Evolutionary conservation across 257 asterid genomes (phyloP).

Genomic region (Paraleonurus japonicus): DNA sequence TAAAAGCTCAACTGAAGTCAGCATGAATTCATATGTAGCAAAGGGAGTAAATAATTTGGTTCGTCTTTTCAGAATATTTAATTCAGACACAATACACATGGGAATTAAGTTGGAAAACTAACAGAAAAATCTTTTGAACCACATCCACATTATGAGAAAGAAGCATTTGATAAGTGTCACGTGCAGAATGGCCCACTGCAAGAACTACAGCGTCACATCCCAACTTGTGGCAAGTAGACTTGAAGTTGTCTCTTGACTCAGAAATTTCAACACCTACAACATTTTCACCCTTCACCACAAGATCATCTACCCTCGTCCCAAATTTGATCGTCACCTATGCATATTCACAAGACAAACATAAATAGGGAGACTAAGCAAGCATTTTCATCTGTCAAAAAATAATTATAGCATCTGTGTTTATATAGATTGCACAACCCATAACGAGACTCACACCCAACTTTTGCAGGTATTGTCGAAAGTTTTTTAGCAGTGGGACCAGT

Average conservation of each 20-base stretch:
- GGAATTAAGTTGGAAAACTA: slow-evolving; percentile 36
- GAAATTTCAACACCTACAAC: slow-evolving; percentile 76
- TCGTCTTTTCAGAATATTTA: neutral
- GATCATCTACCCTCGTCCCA: slow-evolving; percentile 90
- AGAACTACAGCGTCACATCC: slow-evolving; percentile 85
- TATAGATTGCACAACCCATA: slow-evolving; percentile 18
- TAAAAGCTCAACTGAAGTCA: neutral
- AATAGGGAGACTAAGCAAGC: slow-evolving; percentile 10
- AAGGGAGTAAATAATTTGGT: slow-evolving; percentile 15
- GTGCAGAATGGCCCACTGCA: slow-evolving; percentile 98
- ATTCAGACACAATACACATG: neutral
- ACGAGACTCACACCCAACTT: slow-evolving; percentile 77
- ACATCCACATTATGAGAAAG: slow-evolving; percentile 74
- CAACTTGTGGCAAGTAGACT: slow-evolving; percentile 41
- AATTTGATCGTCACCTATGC: slow-evolving; percentile 72
- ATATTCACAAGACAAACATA: slow-evolving; percentile 26
- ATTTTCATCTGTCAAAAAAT: slow-evolving; percentile 6
- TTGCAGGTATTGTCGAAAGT: slow-evolving; percentile 69
- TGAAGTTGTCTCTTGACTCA: slow-evolving; percentile 42
- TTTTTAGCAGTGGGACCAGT: slow-evolving; percentile 77
- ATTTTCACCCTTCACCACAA: slow-evolving; percentile 57
- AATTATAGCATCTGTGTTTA: slow-evolving; percentile 13
- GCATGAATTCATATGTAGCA: neutral
- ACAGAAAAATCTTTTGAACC: slow-evolving; percentile 80
- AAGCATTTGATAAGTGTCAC: slow-evolving; percentile 87